Percentiles rank a stretch among this genome's conserved stretches.
Conservation (phyloP, 306 rosid species). For the Glycine soja region DNA sequence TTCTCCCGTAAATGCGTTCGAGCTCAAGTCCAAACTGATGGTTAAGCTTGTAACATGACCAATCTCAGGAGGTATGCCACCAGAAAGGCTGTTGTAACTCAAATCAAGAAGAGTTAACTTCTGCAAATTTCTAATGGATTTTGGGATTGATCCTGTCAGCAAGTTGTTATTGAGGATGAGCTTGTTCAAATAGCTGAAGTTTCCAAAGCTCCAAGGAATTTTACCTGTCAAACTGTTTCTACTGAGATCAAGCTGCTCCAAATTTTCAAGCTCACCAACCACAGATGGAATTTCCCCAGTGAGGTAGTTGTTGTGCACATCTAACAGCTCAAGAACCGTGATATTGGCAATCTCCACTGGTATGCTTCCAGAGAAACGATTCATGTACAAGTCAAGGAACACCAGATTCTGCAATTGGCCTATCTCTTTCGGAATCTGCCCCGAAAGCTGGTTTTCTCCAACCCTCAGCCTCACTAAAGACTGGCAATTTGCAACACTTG, state of each 20-base stretch:
- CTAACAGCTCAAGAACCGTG: constrained; percentile 89
- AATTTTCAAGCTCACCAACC: constrained; percentile 82
- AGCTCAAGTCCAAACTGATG: constrained; percentile 88
- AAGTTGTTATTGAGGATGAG: constrained; percentile 85
- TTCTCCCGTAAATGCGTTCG: constrained; percentile 75
- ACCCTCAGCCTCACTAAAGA: constrained; percentile 89
- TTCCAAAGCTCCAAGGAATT: constrained; percentile 89
- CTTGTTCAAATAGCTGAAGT: constrained; percentile 89
- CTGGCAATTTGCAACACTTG: constrained; percentile 74
- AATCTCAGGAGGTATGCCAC: constrained; percentile 75
- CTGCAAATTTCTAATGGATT: constrained; percentile 72
- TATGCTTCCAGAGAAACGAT: constrained; percentile 79
- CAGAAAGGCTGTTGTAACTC: constrained; percentile 86
- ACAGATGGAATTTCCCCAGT: constrained; percentile 76
- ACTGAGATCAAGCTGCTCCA: constrained; percentile 97
- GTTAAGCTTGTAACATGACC: constrained; percentile 87
- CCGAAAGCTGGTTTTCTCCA: constrained; percentile 93
- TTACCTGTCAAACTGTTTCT: constrained; percentile 77
- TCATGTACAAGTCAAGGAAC: constrained; percentile 92
- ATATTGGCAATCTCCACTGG: constrained; percentile 85
- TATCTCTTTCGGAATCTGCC: constrained; percentile 84
- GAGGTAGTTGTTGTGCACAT: constrained; percentile 81
- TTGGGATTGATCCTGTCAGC: constrained; percentile 78
- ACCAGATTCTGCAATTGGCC: constrained; percentile 90
- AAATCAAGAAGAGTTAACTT: constrained; percentile 87